These are phyloP conservation scores for Daldinia sp. DNA, from an alignment of 2,329 filamentous ascomycete genomes.

Conservation along the genomic window DNA sequence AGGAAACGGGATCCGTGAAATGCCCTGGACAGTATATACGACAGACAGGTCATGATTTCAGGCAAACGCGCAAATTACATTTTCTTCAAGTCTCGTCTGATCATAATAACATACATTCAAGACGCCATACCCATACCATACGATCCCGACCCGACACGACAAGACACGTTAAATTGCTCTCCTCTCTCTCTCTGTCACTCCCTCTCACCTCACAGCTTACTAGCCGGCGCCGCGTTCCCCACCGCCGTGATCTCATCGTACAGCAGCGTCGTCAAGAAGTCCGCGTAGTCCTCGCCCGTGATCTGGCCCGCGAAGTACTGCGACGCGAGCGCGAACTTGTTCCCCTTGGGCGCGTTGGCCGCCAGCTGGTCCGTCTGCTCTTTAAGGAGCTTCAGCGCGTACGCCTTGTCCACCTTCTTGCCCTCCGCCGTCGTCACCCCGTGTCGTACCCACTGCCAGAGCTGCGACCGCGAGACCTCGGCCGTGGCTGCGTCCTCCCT, in stretches of 20 bases:
- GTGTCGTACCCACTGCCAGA: conserved; percentile 94
- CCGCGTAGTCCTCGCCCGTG: conserved; percentile 96
- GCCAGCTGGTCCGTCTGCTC: conserved; percentile 85
- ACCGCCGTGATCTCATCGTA: conserved; percentile 54
- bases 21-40: no score
- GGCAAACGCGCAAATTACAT: conserved; percentile 4
- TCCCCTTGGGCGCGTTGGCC: conserved; percentile 81
- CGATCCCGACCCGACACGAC: neutral
- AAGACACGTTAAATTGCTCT: neutral
- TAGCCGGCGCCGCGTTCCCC: conserved; percentile 50
- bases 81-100: conserved; percentile 19
- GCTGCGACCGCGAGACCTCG: conserved; percentile 92
- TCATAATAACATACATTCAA: conserved; percentile 34
- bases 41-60: neutral
- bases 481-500: conserved; percentile 95
- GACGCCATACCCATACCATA: conserved; percentile 11
- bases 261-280: conserved; percentile 80
- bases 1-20: no score
- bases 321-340: conserved; percentile 91
- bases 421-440: conserved; percentile 83
- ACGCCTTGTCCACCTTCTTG: conserved; percentile 92
- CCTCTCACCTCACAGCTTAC: conserved; percentile 46
- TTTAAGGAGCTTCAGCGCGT: conserved; percentile 85
- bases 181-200: neutral
- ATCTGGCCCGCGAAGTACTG: conserved; percentile 95